Base-by-base conservation (phyloP, 176 grass and related monocot species). In the Chloris gayana region DNA sequence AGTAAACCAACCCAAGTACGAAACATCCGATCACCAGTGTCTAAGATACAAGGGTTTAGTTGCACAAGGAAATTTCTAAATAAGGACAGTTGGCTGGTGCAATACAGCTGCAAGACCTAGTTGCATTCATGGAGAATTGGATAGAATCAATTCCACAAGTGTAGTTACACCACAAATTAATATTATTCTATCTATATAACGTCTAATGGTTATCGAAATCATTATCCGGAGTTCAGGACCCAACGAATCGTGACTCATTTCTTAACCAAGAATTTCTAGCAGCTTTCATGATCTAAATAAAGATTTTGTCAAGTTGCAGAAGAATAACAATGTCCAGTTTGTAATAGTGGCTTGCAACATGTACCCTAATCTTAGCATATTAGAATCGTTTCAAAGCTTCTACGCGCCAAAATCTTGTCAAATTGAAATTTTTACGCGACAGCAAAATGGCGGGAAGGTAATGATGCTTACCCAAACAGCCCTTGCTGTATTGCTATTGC, bases 391-490 rank as follows among this genome's bases (percentile, higher is more conserved):
- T 73, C 3, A 59, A 4, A 72, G 29, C 42, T 77, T 77, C 6
- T 37, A 0, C 19, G 46, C 22, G 53, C 35, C 57, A 81, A 64
- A 57, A 3, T 30, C 26, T 58, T 66, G 29, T 73, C 44, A 66
- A 56, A 25, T 49, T 49, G 69, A 62, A 62, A 72, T 70, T 24
- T 21, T 22, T 58, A 81, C 14, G 27, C 1, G 1, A 67, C 9
- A 33, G 66, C 18, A 73, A 67, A 41, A 84, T 24, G 13, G 49
- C 30, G 21, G 64, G 67, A 67, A 68, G 61, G 38, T 32, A 32
- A 32, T 69, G 39, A 29, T 14, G 37, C 78, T 85, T 86, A 89
- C 88, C 73, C 47, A 59, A 72, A 67, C 15, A 77, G 18, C 37
- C 34, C n/a, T 49, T 4, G 7, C 18, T 31, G 19, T 47, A 44